A percentile compares a stretch with the other conserved stretches of the same genome.
Evolutionary conservation across 1,284 basidiomycete species (phyloP).

Genomic region (Pascua sp.): DNA sequence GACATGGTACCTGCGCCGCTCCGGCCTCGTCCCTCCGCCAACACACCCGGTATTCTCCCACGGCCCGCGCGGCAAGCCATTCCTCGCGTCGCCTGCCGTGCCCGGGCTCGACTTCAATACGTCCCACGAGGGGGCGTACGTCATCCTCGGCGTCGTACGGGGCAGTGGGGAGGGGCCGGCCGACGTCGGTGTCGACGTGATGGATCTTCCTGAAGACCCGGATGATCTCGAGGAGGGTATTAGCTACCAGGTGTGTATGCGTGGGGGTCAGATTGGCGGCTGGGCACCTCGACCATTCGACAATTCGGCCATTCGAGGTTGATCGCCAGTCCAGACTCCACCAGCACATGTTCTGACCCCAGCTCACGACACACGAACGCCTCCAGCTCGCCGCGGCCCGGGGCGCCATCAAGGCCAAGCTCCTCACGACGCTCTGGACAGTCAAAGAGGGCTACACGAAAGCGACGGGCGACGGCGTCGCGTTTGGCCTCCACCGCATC

Average conservation of each 20-base stretch:
- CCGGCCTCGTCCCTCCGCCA: slow-evolving; percentile 11
- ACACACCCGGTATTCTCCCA: slow-evolving; percentile 21
- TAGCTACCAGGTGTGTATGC: slow-evolving; percentile 15
- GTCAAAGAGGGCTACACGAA: slow-evolving; percentile 44
- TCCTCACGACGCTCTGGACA: slow-evolving; percentile 38
- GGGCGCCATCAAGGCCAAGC: slow-evolving; percentile 16
- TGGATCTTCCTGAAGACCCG: slow-evolving; percentile 29
- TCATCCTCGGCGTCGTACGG: slow-evolving; percentile 26
- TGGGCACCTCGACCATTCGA: too few relatives aligned
- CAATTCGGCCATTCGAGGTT: too few relatives aligned
- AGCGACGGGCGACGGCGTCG: slow-evolving; percentile 41
- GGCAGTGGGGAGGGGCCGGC: not conserved
- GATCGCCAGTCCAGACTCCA: too few relatives aligned
- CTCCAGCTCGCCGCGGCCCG: slow-evolving; percentile 11
- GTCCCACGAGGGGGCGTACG: slow-evolving; percentile 39
- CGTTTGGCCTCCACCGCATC: slow-evolving; percentile 42
- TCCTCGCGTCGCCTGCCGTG: slow-evolving; percentile 22
- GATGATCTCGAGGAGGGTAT: slow-evolving; percentile 16
- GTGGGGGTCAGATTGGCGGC: too few relatives aligned
- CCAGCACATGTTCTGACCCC: too few relatives aligned
- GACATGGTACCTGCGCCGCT: slow-evolving; percentile 32
- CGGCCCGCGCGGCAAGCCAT: slow-evolving; percentile 36
- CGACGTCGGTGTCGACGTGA: slow-evolving; percentile 41
- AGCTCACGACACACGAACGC: slow-evolving; percentile 30
- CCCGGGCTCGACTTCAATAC: slow-evolving; percentile 39